Evolutionary conservation across 495 filamentous ascomycete genomes (phyloP).

Genomic region (Apodospora peruviana): DNA sequence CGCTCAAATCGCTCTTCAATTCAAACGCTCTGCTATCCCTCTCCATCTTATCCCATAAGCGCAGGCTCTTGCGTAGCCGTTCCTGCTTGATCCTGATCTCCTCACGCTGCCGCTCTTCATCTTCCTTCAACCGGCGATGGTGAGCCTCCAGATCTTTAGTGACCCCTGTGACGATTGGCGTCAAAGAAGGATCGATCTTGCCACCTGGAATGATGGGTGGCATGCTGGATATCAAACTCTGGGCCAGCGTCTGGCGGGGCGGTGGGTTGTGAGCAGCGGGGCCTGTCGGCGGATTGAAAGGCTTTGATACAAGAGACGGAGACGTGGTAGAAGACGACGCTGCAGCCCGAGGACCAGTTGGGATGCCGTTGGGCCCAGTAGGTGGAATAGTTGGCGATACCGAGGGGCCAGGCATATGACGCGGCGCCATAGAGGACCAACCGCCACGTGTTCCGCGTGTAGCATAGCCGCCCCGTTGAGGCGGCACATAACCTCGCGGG

Average conservation of each 20-base stretch:
- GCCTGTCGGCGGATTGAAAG: constrained; percentile 47
- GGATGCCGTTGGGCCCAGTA: not conserved
- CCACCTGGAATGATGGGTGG: constrained; percentile 38
- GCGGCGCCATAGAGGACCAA: constrained; percentile 29
- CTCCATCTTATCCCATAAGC: constrained; percentile 36
- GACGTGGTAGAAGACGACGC: constrained; percentile 6
- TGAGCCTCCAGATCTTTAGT: constrained; percentile 35
- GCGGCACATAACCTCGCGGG: constrained; percentile 40
- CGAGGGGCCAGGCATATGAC: constrained; percentile 23
- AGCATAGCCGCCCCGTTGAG: constrained; percentile 29
- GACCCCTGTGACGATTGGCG: constrained; percentile 28
- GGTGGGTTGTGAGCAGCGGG: constrained; percentile 30
- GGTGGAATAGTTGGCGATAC: constrained; percentile 26
- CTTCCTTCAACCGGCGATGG: constrained; percentile 32
- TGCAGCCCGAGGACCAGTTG: constrained; percentile 22
- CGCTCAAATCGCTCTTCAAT: constrained; percentile 38
- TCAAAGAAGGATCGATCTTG: constrained; percentile 31
- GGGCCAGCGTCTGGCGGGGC: constrained; percentile 32
- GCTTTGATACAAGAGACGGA: constrained; percentile 25
- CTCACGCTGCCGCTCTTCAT: constrained; percentile 41
- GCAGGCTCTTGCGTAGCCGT: constrained; percentile 34
- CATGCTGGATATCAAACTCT: constrained; percentile 34
- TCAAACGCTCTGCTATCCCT: constrained; percentile 40
- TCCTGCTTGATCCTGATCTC: constrained; percentile 41
- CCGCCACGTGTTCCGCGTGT: constrained; percentile 34